These are phyloP conservation scores for Citrus glauca DNA, from an alignment of 345 rosid species.

Conservation along the genomic window DNA sequence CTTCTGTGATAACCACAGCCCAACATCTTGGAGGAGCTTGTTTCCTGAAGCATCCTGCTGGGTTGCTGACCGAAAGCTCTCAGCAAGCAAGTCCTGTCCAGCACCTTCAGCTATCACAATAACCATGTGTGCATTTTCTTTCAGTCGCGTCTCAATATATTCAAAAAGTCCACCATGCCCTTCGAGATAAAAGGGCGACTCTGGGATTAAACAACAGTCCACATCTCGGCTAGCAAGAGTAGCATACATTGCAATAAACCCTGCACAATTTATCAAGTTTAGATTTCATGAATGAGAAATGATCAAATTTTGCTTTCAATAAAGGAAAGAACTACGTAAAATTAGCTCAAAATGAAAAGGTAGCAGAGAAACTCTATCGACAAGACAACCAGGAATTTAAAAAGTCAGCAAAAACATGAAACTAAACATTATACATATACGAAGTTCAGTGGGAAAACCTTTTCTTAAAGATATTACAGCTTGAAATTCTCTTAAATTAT, in stretches of 20 bases:
- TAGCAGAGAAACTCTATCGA: background rate
- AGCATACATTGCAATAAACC: conserved; percentile 64
- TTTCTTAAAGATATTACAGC: background rate
- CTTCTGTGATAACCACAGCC: conserved; percentile 52
- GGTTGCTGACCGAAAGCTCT: conserved; percentile 9
- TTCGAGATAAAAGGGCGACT: conserved; percentile 64
- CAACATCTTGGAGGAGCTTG: conserved; percentile 51
- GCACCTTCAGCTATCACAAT: conserved; percentile 67
- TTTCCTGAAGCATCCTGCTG: conserved; percentile 59
- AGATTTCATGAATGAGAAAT: background rate
- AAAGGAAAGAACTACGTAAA: background rate
- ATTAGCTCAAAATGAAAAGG: background rate
- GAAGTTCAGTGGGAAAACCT: background rate
- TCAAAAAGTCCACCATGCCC: conserved; percentile 59
- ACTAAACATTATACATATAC: background rate
- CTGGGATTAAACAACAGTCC: conserved; percentile 64
- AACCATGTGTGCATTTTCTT: conserved; percentile 61
- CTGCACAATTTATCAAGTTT: conserved; percentile 26
- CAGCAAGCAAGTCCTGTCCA: conserved; percentile 57
- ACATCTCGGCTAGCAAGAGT: conserved; percentile 66
- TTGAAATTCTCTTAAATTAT: background rate
- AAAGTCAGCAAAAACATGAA: background rate
- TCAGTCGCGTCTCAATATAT: conserved; percentile 36
- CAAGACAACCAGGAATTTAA: background rate
- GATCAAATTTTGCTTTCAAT: background rate